Base-by-base conservation (phyloP, 345 rosid species). In the Heritiera littoralis region DNA sequence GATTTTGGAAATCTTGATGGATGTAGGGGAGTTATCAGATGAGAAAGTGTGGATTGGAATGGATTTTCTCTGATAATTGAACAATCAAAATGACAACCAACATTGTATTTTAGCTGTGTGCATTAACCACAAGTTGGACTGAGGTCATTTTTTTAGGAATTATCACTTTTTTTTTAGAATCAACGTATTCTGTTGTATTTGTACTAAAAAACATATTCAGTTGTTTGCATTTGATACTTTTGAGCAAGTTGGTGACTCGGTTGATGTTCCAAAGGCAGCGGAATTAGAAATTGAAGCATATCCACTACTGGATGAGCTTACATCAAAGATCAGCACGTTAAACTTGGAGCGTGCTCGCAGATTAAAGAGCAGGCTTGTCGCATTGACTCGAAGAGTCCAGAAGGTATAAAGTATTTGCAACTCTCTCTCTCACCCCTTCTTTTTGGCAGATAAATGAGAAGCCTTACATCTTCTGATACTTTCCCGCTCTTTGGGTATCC, bases 221-320 rank as follows among this genome's bases (percentile, higher is more conserved):
- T 73, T 55, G 78, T 46, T 65, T 65, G 41, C 49, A 49, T 64
- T 81, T 63, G n/a, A n/a, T 52, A 68, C 73, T 80, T 60, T 5
- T 51, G 58, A 71, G 10, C 67, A 40, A 78, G 63, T 76, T 80
- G 59, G 48, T 83, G 74, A 75, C 55, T 76, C 74, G 48, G 60
- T 56, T 20, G 9, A 72, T 56, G 66, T 83, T 85, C 63, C 69
- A 69, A 87, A 97, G 99, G 99, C 98, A 81, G 95, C 97, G 81
- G 98, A 97, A 85, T 86, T 97, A 75, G 99, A 97, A 83, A 94
- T 93, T 84, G 99, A 97, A 89, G 99, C 99, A 79, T 97, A 97
- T 83, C 99, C 99, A 18, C 84, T 97, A 65, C 81, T 94, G 76
- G 99, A 97, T 81, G 98, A 94, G 85, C 93, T 97, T 76, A 93